phyloP scores from a whole-genome alignment of 208 protist species.

The Acanthamoeba lenticulata region DNA sequence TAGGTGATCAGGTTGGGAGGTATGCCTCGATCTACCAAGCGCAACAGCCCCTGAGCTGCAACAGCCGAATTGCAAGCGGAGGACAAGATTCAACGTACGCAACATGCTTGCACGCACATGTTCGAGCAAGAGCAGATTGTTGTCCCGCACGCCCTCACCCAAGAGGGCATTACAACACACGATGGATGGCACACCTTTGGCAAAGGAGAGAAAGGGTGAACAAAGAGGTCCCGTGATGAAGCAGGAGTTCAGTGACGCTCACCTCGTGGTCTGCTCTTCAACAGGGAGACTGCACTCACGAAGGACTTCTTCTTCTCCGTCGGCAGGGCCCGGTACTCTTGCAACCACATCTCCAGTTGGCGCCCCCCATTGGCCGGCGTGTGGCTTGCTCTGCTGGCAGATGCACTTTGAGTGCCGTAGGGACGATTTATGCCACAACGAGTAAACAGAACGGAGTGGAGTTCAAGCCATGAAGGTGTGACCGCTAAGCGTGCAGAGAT shows the following conservation, averaged over 20 bases:
- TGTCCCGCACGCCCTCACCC: neutral
- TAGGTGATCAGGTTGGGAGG: neutral
- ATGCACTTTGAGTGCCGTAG: too few species aligned
- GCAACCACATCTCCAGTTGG: neutral
- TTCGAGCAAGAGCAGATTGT: neutral
- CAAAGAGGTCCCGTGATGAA: neutral
- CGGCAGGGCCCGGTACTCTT: neutral
- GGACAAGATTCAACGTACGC: neutral
- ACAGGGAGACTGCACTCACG: neutral
- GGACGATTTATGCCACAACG: too few species aligned
- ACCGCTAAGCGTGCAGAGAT: too few species aligned
- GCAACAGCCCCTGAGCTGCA: neutral
- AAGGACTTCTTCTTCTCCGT: neutral
- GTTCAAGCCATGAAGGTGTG: too few species aligned
- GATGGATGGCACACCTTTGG: neutral
- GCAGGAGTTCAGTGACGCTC: neutral
- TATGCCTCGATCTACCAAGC: neutral
- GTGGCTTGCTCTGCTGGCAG: too few species aligned
- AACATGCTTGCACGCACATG: neutral
- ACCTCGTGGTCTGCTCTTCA: neutral
- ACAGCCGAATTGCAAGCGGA: neutral
- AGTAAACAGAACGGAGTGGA: too few species aligned
- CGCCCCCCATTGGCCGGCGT: too few species aligned
- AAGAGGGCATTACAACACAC: neutral
- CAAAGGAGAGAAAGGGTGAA: neutral